Percentiles rank a stretch among this genome's conserved stretches.
These are phyloP conservation scores for Phycomyces nitens DNA, from an alignment of 192 early-diverging fungal species.

Conservation along the genomic window DNA sequence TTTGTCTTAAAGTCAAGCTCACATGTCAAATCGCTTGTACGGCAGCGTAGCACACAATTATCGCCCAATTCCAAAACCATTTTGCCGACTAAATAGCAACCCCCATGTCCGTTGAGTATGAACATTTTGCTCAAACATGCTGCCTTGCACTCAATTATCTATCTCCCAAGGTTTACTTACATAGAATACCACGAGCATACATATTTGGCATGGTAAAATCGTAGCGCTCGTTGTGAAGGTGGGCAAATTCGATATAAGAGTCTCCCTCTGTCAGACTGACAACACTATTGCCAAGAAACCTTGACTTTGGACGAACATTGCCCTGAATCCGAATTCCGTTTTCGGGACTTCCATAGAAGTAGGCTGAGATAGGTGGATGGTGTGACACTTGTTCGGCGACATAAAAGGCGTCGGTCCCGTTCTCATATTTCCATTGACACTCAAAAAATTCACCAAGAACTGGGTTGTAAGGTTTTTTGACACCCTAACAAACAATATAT, in stretches of 20 bases:
- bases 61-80: slow-evolving; percentile 94
- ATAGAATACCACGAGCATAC: slow-evolving; percentile 81
- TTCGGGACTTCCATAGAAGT: slow-evolving; percentile 79
- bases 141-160: no score
- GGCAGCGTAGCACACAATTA: slow-evolving; percentile 66
- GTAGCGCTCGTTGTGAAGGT: slow-evolving; percentile 73
- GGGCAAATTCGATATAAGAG: slow-evolving; percentile 56
- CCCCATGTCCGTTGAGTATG: background rate
- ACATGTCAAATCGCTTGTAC: slow-evolving; percentile 70
- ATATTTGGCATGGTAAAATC: slow-evolving; percentile 86
- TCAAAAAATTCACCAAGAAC: slow-evolving; percentile 90
- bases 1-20: slow-evolving; percentile 90
- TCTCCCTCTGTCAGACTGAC: slow-evolving; percentile 84
- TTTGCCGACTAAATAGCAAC: slow-evolving; percentile 67
- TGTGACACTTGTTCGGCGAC: slow-evolving; percentile 92
- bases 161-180: slow-evolving; percentile 1
- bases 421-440: slow-evolving; percentile 71
- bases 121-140: no score
- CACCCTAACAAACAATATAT: slow-evolving; percentile 48
- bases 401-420: slow-evolving; percentile 71
- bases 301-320: slow-evolving; percentile 81
- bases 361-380: slow-evolving; percentile 88
- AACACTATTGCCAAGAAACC: slow-evolving; percentile 87
- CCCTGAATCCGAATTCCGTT: slow-evolving; percentile 76
- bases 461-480: slow-evolving; percentile 95